Percentiles rank a stretch among this genome's conserved stretches.
Conservation (phyloP, 371 early-diverging fungal genomes). For the Neoconidiobolus thromboides region DNA sequence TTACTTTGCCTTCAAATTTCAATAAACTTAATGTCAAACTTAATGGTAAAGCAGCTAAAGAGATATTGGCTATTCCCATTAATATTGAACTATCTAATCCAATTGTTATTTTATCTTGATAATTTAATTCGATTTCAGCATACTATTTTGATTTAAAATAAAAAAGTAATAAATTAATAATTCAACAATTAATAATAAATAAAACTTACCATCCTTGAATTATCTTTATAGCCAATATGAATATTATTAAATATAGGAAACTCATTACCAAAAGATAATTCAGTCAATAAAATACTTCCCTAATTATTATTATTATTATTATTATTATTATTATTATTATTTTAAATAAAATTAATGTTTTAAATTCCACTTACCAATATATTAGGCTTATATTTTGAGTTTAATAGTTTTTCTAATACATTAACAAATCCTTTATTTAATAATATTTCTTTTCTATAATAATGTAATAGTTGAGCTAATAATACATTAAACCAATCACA, state of each 20-base stretch:
- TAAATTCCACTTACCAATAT: slow-evolving; percentile 35
- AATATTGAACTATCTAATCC: slow-evolving; percentile 66
- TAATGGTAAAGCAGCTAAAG: slow-evolving; percentile 77
- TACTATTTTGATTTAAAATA: slow-evolving; percentile 16
- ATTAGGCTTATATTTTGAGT: slow-evolving; percentile 55
- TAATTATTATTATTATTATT: slow-evolving; percentile 7
- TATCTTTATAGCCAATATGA: slow-evolving; percentile 39
- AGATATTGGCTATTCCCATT: slow-evolving; percentile 73
- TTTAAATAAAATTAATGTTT: not conserved
- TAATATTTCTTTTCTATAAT: slow-evolving; percentile 63
- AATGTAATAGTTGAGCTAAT: slow-evolving; percentile 62
- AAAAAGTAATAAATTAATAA: not conserved
- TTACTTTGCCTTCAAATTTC: not conserved
- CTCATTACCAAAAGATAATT: slow-evolving; percentile 73
- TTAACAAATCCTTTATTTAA: slow-evolving; percentile 48
- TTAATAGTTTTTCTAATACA: slow-evolving; percentile 55
- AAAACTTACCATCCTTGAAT: not conserved
- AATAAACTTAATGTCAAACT: slow-evolving; percentile 41
- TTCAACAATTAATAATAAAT: not conserved
- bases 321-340: too few species aligned
- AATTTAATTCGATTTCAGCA: slow-evolving; percentile 63
- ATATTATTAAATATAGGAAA: slow-evolving; percentile 62
- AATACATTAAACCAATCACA: slow-evolving; percentile 86
- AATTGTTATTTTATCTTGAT: slow-evolving; percentile 52
- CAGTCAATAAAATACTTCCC: slow-evolving; percentile 72